phyloP scores from a whole-genome alignment of 2,329 filamentous ascomycete species.

The Mariannaea sp. region DNA sequence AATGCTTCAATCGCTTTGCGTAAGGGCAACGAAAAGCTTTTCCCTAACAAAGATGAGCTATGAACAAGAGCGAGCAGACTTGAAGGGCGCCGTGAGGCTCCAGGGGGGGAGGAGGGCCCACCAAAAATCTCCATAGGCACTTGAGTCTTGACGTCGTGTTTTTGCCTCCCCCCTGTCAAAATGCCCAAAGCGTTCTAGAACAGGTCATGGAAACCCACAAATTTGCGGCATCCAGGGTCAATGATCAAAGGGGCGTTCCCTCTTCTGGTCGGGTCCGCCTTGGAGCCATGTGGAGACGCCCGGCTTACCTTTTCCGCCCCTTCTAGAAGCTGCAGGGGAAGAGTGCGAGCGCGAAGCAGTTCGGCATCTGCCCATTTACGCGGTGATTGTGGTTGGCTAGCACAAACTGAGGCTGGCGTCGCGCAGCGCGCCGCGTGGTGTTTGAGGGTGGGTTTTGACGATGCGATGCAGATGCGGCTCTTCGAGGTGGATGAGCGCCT shows the following conservation, averaged over 20 bases:
- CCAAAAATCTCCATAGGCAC: not conserved
- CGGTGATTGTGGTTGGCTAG: not conserved
- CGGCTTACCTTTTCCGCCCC: not conserved
- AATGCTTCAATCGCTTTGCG: slow-evolving; percentile 23
- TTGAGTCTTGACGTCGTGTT: slow-evolving; percentile 34
- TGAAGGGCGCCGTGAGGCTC: slow-evolving; percentile 21
- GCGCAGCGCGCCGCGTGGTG: slow-evolving; percentile 1
- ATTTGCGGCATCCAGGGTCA: slow-evolving; percentile 18
- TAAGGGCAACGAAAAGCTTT: slow-evolving; percentile 21
- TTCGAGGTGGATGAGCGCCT: not conserved
- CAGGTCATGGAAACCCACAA: slow-evolving; percentile 9
- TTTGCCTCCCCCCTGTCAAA: slow-evolving; percentile 23
- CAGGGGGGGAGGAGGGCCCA: slow-evolving; percentile 24
- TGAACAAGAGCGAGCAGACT: not conserved
- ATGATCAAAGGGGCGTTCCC: not conserved
- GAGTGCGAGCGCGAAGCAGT: not conserved
- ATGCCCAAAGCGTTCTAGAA: slow-evolving; percentile 20
- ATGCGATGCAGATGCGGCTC: slow-evolving; percentile 12
- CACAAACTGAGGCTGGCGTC: slow-evolving; percentile 6
- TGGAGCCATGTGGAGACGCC: slow-evolving; percentile 1
- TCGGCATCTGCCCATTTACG: slow-evolving; percentile 1
- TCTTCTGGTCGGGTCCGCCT: slow-evolving; percentile 6
- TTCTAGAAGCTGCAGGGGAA: slow-evolving; percentile 8
- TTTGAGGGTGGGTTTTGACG: not conserved
- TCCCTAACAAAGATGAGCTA: not conserved